A percentile compares a stretch with the other conserved stretches of the same genome.
phyloP scores from a whole-genome alignment of 179 eudicot species.

The Beta corolliflora region DNA sequence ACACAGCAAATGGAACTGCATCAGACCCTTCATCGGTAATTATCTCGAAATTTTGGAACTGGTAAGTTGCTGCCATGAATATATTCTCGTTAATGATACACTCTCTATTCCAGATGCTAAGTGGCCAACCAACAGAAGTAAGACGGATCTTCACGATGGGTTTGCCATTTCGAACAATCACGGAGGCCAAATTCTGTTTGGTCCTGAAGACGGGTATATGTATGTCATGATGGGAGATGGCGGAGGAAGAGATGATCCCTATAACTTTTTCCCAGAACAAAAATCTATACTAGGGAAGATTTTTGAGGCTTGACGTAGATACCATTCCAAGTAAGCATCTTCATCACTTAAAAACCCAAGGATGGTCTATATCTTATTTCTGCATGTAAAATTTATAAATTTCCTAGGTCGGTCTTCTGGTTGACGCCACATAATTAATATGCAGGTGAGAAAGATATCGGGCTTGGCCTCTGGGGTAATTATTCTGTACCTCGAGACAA shows the following conservation, averaged over 20 bases:
- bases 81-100: neutral
- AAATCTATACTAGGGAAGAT: conserved; percentile 85
- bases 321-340: conserved; percentile 63
- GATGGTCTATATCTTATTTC: neutral
- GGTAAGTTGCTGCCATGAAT: neutral
- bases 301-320: conserved; percentile 73
- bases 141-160: conserved; percentile 85
- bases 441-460: conserved; percentile 58
- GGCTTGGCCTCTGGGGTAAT: conserved; percentile 74
- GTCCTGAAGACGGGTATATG: conserved; percentile 75
- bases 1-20: conserved; percentile 66
- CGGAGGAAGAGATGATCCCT: conserved; percentile 73
- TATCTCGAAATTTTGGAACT: neutral
- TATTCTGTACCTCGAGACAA: conserved; percentile 77
- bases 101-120: conserved; percentile 42
- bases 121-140: conserved; percentile 59
- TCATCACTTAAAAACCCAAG: neutral
- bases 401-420: neutral
- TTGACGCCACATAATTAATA: neutral
- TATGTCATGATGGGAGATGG: conserved; percentile 95
- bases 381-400: neutral
- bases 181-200: conserved; percentile 84
- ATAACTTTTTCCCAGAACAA: conserved; percentile 77
- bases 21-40: conserved; percentile 60
- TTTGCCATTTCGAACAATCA: conserved; percentile 62